These are phyloP conservation scores for Sesbania bispinosa DNA, from an alignment of 306 rosid species.

Conservation along the genomic window DNA sequence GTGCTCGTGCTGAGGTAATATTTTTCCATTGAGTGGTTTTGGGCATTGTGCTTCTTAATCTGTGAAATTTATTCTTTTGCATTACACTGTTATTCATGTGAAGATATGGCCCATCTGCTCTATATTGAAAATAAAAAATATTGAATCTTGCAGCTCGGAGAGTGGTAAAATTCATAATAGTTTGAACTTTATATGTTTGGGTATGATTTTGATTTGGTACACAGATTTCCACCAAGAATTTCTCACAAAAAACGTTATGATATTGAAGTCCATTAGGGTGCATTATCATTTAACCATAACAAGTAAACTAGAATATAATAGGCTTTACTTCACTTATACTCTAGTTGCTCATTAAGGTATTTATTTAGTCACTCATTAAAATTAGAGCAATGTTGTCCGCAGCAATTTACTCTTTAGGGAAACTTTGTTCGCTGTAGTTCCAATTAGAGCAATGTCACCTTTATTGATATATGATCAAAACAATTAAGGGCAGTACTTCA, in stretches of 20 bases:
- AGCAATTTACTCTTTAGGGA: background rate
- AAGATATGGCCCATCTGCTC: background rate
- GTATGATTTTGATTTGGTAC: background rate
- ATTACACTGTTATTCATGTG: background rate
- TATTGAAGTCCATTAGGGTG: background rate
- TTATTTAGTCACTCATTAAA: background rate
- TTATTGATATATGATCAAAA: background rate
- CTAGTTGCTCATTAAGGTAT: background rate
- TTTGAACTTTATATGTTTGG: background rate
- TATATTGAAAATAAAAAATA: background rate
- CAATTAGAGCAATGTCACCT: background rate
- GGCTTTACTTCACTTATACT: background rate
- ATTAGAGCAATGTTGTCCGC: background rate
- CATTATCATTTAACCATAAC: background rate
- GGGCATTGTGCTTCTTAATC: background rate
- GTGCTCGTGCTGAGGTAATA: conserved; percentile 82
- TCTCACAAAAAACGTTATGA: background rate
- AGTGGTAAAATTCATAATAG: background rate
- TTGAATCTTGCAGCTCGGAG: background rate
- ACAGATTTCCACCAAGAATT: background rate
- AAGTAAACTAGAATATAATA: background rate
- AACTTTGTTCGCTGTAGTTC: background rate
- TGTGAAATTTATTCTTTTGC: background rate
- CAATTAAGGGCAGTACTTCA: background rate
- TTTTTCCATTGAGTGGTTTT: conserved; percentile 11